phyloP scores from a whole-genome alignment of 805 yeast genomes.

The Pichia deserticola region DNA sequence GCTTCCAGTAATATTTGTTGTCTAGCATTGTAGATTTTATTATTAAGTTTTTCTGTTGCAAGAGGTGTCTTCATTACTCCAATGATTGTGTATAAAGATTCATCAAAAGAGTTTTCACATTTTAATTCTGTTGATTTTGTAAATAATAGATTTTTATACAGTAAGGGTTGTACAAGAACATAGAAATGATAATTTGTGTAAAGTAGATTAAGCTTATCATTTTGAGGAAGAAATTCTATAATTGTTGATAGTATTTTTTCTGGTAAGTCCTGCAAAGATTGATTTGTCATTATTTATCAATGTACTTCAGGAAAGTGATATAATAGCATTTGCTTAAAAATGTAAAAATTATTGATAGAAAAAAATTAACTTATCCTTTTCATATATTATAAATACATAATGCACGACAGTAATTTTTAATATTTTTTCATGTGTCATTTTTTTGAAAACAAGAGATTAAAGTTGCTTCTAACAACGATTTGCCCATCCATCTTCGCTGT shows the following conservation, averaged over 20 bases:
- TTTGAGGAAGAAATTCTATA: constrained; percentile 32
- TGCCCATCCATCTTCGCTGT: too few species aligned
- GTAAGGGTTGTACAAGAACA: constrained; percentile 22
- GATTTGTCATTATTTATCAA: neutral
- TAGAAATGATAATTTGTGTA: constrained; percentile 28
- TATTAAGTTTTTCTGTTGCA: constrained; percentile 31
- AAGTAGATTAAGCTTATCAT: constrained; percentile 29
- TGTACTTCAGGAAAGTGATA: too few species aligned
- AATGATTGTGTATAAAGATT: constrained; percentile 31
- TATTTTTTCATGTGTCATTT: too few species aligned
- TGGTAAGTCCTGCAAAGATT: constrained; percentile 15
- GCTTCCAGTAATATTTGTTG: constrained; percentile 35
- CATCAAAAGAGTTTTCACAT: constrained; percentile 25
- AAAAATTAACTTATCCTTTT: too few species aligned
- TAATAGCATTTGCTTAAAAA: too few species aligned
- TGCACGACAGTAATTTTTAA: too few species aligned
- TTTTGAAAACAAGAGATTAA: too few species aligned
- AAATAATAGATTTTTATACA: constrained; percentile 34
- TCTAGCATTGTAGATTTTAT: constrained; percentile 30
- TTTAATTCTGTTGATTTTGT: constrained; percentile 28
- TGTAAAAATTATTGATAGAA: too few species aligned
- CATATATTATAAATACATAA: too few species aligned
- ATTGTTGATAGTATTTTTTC: constrained; percentile 17
- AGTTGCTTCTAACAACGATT: too few species aligned
- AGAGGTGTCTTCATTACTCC: constrained; percentile 30